Conservation (phyloP, 1,284 basidiomycete species). For the Exobasidium rhododendri region DNA sequence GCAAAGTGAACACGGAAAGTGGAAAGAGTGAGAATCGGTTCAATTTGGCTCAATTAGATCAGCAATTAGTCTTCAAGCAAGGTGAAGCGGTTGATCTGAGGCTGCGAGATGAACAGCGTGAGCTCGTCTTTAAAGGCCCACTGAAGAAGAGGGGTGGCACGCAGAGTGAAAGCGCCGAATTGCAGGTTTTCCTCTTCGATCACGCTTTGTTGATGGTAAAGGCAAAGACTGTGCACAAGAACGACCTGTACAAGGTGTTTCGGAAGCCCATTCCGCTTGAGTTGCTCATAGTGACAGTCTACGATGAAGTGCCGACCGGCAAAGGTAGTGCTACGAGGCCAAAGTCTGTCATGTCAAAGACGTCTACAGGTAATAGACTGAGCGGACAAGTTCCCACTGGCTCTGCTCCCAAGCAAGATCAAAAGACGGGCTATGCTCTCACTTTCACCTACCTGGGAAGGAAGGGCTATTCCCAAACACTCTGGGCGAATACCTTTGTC, state of each 20-base stretch:
- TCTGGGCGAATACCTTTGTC: constrained; percentile 85
- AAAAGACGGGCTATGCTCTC: constrained; percentile 84
- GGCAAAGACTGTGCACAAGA: constrained; percentile 77
- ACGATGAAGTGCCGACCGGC: constrained; percentile 64
- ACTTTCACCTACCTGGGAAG: constrained; percentile 90
- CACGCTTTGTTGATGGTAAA: constrained; percentile 95
- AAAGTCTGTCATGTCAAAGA: constrained; percentile 59
- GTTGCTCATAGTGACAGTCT: constrained; percentile 77
- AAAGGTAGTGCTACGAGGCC: constrained; percentile 53
- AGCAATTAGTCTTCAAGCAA: constrained; percentile 78
- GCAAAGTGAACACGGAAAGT: constrained; percentile 83
- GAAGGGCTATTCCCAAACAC: constrained; percentile 84
- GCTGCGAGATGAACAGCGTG: constrained; percentile 78
- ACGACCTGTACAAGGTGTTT: constrained; percentile 90
- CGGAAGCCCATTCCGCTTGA: constrained; percentile 96
- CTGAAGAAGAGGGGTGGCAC: constrained; percentile 80
- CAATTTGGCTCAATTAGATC: constrained; percentile 83
- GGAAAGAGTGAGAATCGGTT: constrained; percentile 90
- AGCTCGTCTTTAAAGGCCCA: constrained; percentile 89
- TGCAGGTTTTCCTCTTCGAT: constrained; percentile 93
- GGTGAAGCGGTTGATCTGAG: constrained; percentile 84
- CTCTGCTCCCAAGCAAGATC: constrained; percentile 62
- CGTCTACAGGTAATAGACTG: constrained; percentile 53
- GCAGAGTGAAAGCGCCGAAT: constrained; percentile 73
- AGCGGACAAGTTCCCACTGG: constrained; percentile 55